A percentile compares a stretch with the other conserved stretches of the same genome.
Evolutionary conservation across 305 asterid species (phyloP).

Genomic region (Fraxinus albicans): DNA sequence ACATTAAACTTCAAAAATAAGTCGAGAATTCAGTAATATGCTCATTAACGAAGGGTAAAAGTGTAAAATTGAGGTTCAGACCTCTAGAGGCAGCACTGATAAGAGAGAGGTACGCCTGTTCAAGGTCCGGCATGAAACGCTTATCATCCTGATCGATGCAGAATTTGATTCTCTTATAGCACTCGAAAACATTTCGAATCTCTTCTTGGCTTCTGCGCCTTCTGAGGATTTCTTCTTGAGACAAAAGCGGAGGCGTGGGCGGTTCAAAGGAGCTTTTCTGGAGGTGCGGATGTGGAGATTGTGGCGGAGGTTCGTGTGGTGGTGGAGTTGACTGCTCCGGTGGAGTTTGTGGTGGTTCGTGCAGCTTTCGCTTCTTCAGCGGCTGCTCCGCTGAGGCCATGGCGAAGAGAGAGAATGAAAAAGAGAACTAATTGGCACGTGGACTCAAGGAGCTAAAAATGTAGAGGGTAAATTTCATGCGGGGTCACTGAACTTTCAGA

Average conservation of each 20-base stretch:
- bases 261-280: slow-evolving; percentile 18
- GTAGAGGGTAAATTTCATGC: neutral
- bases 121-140: slow-evolving; percentile 46
- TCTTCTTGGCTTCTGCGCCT: slow-evolving; percentile 78
- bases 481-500: neutral
- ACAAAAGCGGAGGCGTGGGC: slow-evolving; percentile 52
- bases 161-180: slow-evolving; percentile 61
- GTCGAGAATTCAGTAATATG: neutral
- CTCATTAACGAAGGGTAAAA: slow-evolving; percentile 11
- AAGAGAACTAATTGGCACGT: slow-evolving; percentile 13
- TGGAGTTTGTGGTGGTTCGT: slow-evolving; percentile 47
- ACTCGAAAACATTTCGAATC: slow-evolving; percentile 67
- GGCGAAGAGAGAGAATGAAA: slow-evolving; percentile 19
- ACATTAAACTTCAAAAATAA: neutral
- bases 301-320: slow-evolving; percentile 35
- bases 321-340: slow-evolving; percentile 32
- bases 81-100: slow-evolving; percentile 72
- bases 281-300: slow-evolving; percentile 37
- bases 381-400: slow-evolving; percentile 93
- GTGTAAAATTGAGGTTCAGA: slow-evolving; percentile 26
- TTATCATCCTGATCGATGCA: slow-evolving; percentile 49
- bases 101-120: slow-evolving; percentile 73
- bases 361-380: slow-evolving; percentile 75
- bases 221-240: slow-evolving; percentile 64
- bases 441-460: slow-evolving; percentile 1